A percentile compares a stretch with the other conserved stretches of the same genome.
Evolutionary conservation across 345 rosid genomes (phyloP).

Genomic region (Microthlaspi erraticum): DNA sequence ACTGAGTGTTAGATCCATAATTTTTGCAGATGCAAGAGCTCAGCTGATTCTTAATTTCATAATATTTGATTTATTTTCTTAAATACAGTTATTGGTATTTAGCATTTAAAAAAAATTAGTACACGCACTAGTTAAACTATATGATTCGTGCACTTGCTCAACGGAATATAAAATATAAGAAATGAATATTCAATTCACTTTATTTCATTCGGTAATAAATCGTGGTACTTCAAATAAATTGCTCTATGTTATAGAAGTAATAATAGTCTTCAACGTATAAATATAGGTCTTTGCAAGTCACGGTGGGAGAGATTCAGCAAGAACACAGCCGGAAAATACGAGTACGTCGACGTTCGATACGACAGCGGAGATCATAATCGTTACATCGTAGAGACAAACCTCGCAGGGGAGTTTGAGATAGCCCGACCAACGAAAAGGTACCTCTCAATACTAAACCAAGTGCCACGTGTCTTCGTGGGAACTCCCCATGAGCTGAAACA

Average conservation of each 20-base stretch:
- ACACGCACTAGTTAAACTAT: not conserved
- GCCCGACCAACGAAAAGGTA: constrained; percentile 68
- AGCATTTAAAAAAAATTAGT: not conserved
- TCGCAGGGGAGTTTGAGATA: constrained; percentile 62
- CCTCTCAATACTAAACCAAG: constrained; percentile 45
- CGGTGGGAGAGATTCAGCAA: constrained; percentile 66
- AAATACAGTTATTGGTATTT: not conserved
- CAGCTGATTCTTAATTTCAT: too few relatives aligned
- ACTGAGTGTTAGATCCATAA: too few relatives aligned
- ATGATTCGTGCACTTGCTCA: not conserved
- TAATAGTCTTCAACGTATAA: not conserved
- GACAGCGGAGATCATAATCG: constrained; percentile 48
- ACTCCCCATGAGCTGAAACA: constrained; percentile 56
- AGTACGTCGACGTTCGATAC: constrained; percentile 61
- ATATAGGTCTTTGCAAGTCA: constrained; percentile 78
- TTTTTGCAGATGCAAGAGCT: too few relatives aligned
- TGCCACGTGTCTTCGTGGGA: constrained; percentile 65
- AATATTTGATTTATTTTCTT: not conserved
- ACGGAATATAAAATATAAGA: not conserved
- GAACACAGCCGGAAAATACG: constrained; percentile 61
- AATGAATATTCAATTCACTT: not conserved
- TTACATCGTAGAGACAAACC: constrained; percentile 61
- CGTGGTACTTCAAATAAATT: constrained; percentile 1
- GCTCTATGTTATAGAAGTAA: not conserved
- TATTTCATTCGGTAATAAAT: constrained; percentile 8